Percentiles rank a stretch among this genome's conserved stretches.
These are phyloP conservation scores for Pythium utonaiense DNA, from an alignment of 352 stramenopile species.

Conservation along the genomic window DNA sequence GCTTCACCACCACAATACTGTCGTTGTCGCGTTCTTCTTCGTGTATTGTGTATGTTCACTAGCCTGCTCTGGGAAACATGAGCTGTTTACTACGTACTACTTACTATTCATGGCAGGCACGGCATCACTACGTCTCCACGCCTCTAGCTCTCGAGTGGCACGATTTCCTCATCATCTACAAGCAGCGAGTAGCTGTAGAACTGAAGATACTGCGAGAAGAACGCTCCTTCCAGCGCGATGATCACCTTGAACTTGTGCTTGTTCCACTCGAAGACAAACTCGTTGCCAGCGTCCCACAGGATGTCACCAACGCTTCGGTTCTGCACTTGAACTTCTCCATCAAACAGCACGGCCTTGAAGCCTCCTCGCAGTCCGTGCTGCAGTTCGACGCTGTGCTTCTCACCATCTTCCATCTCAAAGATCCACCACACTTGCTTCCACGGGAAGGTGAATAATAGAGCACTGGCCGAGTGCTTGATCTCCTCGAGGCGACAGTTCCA, in stretches of 20 bases:
- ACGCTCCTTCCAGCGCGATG: slow-evolving; percentile 73
- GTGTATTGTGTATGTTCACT: background rate
- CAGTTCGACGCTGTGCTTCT: slow-evolving; percentile 68
- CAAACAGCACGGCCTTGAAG: slow-evolving; percentile 68
- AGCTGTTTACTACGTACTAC: too few species aligned
- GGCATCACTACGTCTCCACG: background rate
- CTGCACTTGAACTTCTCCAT: slow-evolving; percentile 63
- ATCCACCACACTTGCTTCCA: slow-evolving; percentile 89
- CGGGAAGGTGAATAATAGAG: slow-evolving; percentile 78
- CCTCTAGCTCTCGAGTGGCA: slow-evolving; percentile 34
- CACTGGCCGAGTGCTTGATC: slow-evolving; percentile 78
- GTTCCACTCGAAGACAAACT: slow-evolving; percentile 64
- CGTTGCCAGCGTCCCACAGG: slow-evolving; percentile 75
- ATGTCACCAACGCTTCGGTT: slow-evolving; percentile 68
- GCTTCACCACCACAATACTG: background rate
- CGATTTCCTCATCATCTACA: slow-evolving; percentile 73
- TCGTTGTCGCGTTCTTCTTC: background rate
- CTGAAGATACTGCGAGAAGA: slow-evolving; percentile 83
- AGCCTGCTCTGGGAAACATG: background rate
- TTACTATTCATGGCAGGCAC: background rate
- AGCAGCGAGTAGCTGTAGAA: slow-evolving; percentile 82
- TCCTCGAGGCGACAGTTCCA: slow-evolving; percentile 75
- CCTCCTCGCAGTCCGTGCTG: slow-evolving; percentile 75
- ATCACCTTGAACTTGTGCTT: slow-evolving; percentile 72
- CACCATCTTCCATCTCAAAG: slow-evolving; percentile 51